phyloP scores from a whole-genome alignment of 768 basidiomycete species.

The Boletus vermiculosoides region DNA sequence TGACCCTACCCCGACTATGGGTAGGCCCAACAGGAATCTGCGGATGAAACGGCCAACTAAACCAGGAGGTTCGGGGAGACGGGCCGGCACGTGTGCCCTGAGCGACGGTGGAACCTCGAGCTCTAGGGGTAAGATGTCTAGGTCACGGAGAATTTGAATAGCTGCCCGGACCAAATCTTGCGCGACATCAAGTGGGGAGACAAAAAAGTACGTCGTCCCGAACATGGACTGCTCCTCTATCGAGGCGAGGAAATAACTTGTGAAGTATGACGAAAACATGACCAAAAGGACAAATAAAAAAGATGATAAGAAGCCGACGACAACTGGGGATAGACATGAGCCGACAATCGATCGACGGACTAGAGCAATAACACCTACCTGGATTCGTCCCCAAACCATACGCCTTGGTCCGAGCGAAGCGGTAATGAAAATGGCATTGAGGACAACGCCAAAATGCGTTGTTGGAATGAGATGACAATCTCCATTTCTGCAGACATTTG shows the following conservation, averaged over 20 bases:
- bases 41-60: constrained; percentile 56
- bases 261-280: constrained; percentile 66
- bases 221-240: constrained; percentile 53
- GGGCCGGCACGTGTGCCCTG: constrained; percentile 18
- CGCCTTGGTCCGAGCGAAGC: constrained; percentile 68
- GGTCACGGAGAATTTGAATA: constrained; percentile 59
- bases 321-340: constrained; percentile 43
- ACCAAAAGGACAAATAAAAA: constrained; percentile 64
- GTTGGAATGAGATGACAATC: constrained; percentile 56
- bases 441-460: constrained; percentile 78
- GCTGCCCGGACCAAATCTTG: constrained; percentile 63
- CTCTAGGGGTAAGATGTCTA: constrained; percentile 40
- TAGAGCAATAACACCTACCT: constrained; percentile 38
- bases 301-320: constrained; percentile 59
- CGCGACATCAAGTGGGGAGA: constrained; percentile 57
- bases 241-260: constrained; percentile 60
- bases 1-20: constrained; percentile 74
- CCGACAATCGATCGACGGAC: constrained; percentile 4
- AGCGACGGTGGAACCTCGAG: constrained; percentile 14
- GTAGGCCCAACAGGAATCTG: constrained; percentile 75
- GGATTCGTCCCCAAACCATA: constrained; percentile 78
- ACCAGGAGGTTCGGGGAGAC: constrained; percentile 38
- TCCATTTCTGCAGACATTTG: constrained; percentile 74
- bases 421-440: constrained; percentile 76
- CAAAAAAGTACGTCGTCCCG: constrained; percentile 37